Percentiles rank a stretch among this genome's conserved stretches.
phyloP scores from a whole-genome alignment of 129 eudicot genomes.

The Helichrysum umbraculigerum region DNA sequence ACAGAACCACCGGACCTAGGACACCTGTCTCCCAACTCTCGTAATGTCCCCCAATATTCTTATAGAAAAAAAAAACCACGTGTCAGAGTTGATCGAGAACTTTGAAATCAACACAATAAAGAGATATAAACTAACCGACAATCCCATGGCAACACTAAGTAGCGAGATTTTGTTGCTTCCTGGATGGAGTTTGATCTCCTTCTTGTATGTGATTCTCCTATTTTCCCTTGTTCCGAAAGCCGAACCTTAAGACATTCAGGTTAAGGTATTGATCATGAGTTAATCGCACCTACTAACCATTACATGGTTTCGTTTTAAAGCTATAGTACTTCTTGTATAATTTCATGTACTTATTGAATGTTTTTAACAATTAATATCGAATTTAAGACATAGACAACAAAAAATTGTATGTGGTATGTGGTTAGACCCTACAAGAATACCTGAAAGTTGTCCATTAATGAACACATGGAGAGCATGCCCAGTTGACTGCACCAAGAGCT shows the following conservation, averaged over 20 bases:
- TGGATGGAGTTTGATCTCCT: constrained; percentile 54
- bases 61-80: neutral
- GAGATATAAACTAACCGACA: constrained; percentile 62
- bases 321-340: neutral
- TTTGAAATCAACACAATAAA: neutral
- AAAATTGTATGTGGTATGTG: neutral
- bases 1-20: constrained; percentile 79
- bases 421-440: constrained; percentile 30
- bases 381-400: neutral
- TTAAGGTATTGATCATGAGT: neutral
- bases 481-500: constrained; percentile 71
- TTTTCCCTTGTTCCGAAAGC: constrained; percentile 75
- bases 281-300: neutral
- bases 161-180: constrained; percentile 78
- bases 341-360: neutral
- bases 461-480: constrained; percentile 92
- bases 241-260: constrained; percentile 50
- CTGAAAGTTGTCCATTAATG: constrained; percentile 80
- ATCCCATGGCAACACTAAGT: constrained; percentile 95
- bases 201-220: constrained; percentile 55
- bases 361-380: neutral
- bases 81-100: constrained; percentile 22
- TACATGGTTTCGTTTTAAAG: neutral
- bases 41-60: constrained; percentile 91
- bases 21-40: constrained; percentile 88